These are phyloP conservation scores for Zygnema cylindricum DNA, from an alignment of 139 green algal genomes.

Conservation along the genomic window DNA sequence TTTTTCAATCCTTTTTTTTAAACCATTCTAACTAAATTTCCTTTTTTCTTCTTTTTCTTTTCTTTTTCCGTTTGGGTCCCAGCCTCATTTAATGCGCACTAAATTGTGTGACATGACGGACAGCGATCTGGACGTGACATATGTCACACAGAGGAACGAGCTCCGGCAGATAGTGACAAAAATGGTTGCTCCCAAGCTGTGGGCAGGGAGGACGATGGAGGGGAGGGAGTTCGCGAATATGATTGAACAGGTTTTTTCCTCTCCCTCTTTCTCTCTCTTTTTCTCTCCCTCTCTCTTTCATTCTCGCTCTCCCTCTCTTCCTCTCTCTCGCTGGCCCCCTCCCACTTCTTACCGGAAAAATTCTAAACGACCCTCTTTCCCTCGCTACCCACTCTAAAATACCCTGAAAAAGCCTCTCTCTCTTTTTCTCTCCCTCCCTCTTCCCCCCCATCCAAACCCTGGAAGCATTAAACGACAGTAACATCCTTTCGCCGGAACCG, in stretches of 20 bases:
- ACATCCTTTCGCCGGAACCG: no score
- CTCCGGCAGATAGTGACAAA: constrained; percentile 35
- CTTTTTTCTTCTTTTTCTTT: not conserved
- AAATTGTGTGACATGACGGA: constrained; percentile 79
- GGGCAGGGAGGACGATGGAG: not conserved
- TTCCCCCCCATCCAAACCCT: no score
- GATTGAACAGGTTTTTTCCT: constrained; percentile 9
- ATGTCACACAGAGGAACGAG: constrained; percentile 59
- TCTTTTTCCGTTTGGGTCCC: constrained; percentile 45
- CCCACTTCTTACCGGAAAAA: no score
- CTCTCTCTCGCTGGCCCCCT: no score
- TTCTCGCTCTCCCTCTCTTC: no score
- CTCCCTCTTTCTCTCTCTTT: no score
- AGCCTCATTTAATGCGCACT: constrained; percentile 91
- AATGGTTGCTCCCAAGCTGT: constrained; percentile 47
- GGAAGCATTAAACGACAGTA: no score
- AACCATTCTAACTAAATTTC: not conserved
- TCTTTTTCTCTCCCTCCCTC: no score
- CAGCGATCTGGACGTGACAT: constrained; percentile 66
- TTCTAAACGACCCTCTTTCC: no score
- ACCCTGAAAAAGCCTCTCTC: no score
- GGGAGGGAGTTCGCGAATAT: constrained; percentile 35
- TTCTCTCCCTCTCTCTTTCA: no score
- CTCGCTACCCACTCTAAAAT: no score
- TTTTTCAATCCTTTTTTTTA: not conserved